These are phyloP conservation scores for Hypoxylon sp. DNA, from an alignment of 2,329 filamentous ascomycete genomes.

Conservation along the genomic window DNA sequence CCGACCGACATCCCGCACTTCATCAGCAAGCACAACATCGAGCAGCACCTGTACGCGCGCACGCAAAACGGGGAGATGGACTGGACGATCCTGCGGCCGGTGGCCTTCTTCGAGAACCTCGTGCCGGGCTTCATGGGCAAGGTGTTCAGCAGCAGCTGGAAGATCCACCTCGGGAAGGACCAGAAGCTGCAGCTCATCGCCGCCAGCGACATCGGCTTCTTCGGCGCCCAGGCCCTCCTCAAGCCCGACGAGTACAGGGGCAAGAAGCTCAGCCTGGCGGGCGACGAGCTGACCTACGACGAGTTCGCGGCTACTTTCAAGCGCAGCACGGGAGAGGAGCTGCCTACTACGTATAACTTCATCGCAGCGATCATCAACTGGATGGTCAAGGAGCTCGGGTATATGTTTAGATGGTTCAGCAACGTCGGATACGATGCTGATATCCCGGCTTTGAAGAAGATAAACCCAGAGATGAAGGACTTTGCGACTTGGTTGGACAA, in stretches of 20 bases:
- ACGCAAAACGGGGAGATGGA: slow-evolving; percentile 44
- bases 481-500: slow-evolving; percentile 42
- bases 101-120: slow-evolving; percentile 54
- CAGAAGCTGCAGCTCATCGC: slow-evolving; percentile 50
- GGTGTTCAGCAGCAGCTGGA: slow-evolving; percentile 48
- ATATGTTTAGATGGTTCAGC: slow-evolving; percentile 51
- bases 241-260: slow-evolving; percentile 46
- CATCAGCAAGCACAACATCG: slow-evolving; percentile 66
- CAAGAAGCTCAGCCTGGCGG: slow-evolving; percentile 50
- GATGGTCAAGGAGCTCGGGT: slow-evolving; percentile 46
- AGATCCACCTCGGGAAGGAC: slow-evolving; percentile 40
- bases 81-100: slow-evolving; percentile 51
- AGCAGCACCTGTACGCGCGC: slow-evolving; percentile 63
- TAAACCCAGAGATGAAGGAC: slow-evolving; percentile 42
- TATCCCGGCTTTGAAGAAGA: slow-evolving; percentile 41
- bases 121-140: slow-evolving; percentile 44
- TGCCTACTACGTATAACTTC: slow-evolving; percentile 46
- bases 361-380: slow-evolving; percentile 41
- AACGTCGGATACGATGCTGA: slow-evolving; percentile 49
- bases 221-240: slow-evolving; percentile 49
- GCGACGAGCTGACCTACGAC: slow-evolving; percentile 50
- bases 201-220: slow-evolving; percentile 50
- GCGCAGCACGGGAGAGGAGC: slow-evolving; percentile 42
- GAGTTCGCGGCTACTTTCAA: slow-evolving; percentile 47
- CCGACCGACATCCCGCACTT: slow-evolving; percentile 69